phyloP scores from a whole-genome alignment of 2,329 filamentous ascomycete genomes.

The Monilinia fructigena region DNA sequence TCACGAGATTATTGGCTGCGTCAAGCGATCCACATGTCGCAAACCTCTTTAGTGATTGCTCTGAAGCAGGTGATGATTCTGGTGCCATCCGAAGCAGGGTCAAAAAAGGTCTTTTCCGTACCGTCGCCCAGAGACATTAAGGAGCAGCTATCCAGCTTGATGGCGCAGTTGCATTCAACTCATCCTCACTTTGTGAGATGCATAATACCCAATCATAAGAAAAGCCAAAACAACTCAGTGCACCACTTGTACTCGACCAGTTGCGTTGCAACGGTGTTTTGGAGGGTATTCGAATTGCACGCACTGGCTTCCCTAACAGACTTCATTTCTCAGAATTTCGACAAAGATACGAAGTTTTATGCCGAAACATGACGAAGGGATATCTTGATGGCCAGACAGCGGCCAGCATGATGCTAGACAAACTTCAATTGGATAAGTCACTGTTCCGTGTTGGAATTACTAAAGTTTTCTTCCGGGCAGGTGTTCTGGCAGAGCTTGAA shows the following conservation, averaged over 20 bases:
- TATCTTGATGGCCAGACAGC: constrained; percentile 88
- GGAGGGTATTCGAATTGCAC: constrained; percentile 96
- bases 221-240: constrained; percentile 91
- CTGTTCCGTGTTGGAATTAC: constrained; percentile 92
- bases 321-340: constrained; percentile 91
- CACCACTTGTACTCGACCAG: constrained; percentile 91
- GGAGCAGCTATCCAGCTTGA: constrained; percentile 94
- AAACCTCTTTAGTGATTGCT: constrained; percentile 82
- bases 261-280: constrained; percentile 98
- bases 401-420: constrained; percentile 83
- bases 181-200: constrained; percentile 98
- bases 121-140: constrained; percentile 94
- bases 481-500: constrained; percentile 93
- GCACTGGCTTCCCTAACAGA: constrained; percentile 94
- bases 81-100: constrained; percentile 73
- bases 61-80: constrained; percentile 72
- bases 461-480: constrained; percentile 97
- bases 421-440: constrained; percentile 78
- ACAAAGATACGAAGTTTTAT: constrained; percentile 93
- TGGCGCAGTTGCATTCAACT: constrained; percentile 90
- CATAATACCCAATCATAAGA: constrained; percentile 97
- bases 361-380: constrained; percentile 80
- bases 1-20: constrained; percentile 80
- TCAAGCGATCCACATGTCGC: constrained; percentile 84
- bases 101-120: constrained; percentile 96